These are phyloP conservation scores for Penicillium sclerotigenum DNA, from an alignment of 2,329 filamentous ascomycete genomes.

Conservation along the genomic window DNA sequence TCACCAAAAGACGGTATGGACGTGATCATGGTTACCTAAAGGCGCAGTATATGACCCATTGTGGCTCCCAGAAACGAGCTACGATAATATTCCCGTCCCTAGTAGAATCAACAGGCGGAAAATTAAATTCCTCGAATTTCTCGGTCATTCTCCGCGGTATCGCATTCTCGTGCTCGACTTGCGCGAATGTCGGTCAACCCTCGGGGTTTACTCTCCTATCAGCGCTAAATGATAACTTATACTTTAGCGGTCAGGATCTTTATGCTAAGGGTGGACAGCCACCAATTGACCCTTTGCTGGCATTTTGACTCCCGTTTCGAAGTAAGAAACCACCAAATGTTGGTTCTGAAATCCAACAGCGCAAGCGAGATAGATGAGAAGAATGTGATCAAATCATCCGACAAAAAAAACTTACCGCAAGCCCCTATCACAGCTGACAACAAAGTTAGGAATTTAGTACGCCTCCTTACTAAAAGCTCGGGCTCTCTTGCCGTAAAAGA, in stretches of 20 bases:
- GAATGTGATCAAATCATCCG: neutral
- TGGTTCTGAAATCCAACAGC: neutral
- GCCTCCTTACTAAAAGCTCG: constrained; percentile 11
- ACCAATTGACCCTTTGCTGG: constrained; percentile 7
- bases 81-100: neutral
- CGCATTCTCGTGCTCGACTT: neutral
- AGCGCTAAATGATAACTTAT: constrained; percentile 8
- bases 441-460: neutral
- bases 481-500: constrained; percentile 7
- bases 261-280: constrained; percentile 11
- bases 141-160: neutral
- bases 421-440: neutral
- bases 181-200: constrained; percentile 19
- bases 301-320: constrained; percentile 4
- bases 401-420: neutral
- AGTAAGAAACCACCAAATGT: neutral
- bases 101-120: neutral
- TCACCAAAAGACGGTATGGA: neutral
- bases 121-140: neutral
- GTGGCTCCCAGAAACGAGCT: neutral
- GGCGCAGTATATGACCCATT: neutral
- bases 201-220: constrained; percentile 10
- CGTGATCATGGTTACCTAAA: neutral
- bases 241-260: constrained; percentile 5
- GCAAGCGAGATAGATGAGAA: neutral